Base-by-base conservation (phyloP, 2,329 filamentous ascomycete genomes). In the Pyrenophora seminiperda region DNA sequence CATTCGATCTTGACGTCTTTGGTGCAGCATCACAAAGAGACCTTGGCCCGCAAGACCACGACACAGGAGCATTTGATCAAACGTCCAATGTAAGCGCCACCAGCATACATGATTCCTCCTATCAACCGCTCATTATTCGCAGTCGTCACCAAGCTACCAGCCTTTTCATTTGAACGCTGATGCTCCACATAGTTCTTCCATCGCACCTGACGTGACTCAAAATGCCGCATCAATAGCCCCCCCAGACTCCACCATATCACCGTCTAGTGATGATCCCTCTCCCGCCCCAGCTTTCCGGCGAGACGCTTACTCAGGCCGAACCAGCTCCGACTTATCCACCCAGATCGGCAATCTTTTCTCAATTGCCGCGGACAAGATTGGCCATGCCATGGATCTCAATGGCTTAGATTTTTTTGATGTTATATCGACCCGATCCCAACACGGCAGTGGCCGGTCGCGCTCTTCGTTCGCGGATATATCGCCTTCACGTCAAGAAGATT, bases 351-450 rank as follows among this genome's bases (percentile, higher is more conserved):
- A 41, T n/a, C 40, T 55, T 7, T 52, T 55, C 29, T 11, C 19
- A 9, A 48, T 18, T 36, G 47, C 48, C 17, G 53, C 53, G 14
- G 38, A 52, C 5, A 41, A 33, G n/a, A 41, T 52, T 24, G 53
- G 48, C 24, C 18, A 38, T 41, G 53, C 53, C 10, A 48, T 55
- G 48, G 18, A 48, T 18, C 24, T 52, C 11, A 49, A 55, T 15
- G 47, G 53, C 5, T 31, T 55, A 9, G 27, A 38, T 1, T 55
- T 55, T 41, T 55, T 52, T 30, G 53, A 55, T 29, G 29, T 49
- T 4, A 29, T 51, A 9, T 15, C 41, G n/a, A 47, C 51, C 10
- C 30, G 39, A 11, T 3, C 17, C 32, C 30, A 32, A 20, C 27
- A 40, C 15, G 30, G 20, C 17, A 11, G 17, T 17, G 17, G 34